These are phyloP conservation scores for Ogataea glucozyma DNA, from an alignment of 805 yeast species.

Conservation along the genomic window DNA sequence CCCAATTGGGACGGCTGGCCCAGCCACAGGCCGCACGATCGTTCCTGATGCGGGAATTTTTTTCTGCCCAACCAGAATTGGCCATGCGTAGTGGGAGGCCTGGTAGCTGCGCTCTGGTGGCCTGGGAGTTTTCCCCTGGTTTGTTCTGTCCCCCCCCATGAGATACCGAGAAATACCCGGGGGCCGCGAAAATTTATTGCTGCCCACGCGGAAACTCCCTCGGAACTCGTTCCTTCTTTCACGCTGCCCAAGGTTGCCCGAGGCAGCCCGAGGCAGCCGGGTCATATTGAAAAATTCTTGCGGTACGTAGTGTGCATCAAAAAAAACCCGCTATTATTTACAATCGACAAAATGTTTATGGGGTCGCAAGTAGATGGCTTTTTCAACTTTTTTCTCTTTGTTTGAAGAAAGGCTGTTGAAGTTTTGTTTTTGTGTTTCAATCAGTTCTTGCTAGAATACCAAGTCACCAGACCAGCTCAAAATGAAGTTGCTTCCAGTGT, in stretches of 20 bases:
- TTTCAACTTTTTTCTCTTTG: not conserved
- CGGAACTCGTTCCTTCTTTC: too few relatives aligned
- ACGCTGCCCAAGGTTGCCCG: not conserved
- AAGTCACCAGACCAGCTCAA: too few relatives aligned
- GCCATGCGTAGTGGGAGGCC: not conserved
- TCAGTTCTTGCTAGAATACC: constrained; percentile 4
- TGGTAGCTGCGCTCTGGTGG: not conserved
- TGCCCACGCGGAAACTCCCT: too few relatives aligned
- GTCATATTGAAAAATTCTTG: not conserved
- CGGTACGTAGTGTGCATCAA: not conserved
- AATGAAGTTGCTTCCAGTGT: constrained; percentile 47
- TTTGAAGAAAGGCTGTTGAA: constrained; percentile 4
- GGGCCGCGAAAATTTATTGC: too few relatives aligned
- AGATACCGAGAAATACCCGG: too few relatives aligned
- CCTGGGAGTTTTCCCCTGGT: not conserved
- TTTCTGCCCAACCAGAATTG: constrained; percentile 10
- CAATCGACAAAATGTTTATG: constrained; percentile 2
- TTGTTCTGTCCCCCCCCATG: too few relatives aligned
- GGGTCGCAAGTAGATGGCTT: constrained; percentile 6
- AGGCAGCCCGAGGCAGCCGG: not conserved
- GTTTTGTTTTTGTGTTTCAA: constrained; percentile 1
- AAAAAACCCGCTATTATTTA: constrained; percentile 3
- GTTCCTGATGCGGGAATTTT: constrained; percentile 8
- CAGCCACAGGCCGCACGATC: not conserved
- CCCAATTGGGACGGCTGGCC: constrained; percentile 1